phyloP scores from a whole-genome alignment of 345 rosid genomes.

The Populus nigra region DNA sequence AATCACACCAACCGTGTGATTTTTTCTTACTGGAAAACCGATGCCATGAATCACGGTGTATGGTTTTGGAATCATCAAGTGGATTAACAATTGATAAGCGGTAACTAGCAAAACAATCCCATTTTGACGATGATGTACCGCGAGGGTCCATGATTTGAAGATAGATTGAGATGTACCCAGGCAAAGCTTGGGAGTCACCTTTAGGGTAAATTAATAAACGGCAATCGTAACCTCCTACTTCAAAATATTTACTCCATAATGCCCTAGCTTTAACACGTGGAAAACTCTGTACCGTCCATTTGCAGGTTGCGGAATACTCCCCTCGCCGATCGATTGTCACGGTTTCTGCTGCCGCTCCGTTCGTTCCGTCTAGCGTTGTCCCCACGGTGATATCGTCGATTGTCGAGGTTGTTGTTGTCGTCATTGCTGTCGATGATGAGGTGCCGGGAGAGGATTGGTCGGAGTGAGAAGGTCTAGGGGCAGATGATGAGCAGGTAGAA shows the following conservation, averaged over 20 bases:
- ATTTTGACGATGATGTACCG: slow-evolving; percentile 67
- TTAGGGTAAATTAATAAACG: slow-evolving; percentile 89
- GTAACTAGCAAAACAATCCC: slow-evolving; percentile 99
- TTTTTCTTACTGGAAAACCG: slow-evolving; percentile 91
- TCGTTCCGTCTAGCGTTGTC: slow-evolving; percentile 63
- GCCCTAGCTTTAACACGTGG: slow-evolving; percentile 85
- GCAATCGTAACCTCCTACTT: slow-evolving; percentile 98
- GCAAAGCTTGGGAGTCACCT: slow-evolving; percentile 94
- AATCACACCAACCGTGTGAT: slow-evolving; percentile 99
- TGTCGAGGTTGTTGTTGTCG: slow-evolving; percentile 40
- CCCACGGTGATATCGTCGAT: slow-evolving; percentile 57
- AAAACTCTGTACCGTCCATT: slow-evolving; percentile 85
- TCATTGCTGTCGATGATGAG: slow-evolving; percentile 36
- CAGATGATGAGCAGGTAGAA: slow-evolving; percentile 18
- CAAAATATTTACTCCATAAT: slow-evolving; percentile 95
- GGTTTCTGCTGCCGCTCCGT: slow-evolving; percentile 72
- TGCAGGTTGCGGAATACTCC: slow-evolving; percentile 75
- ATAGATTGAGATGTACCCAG: slow-evolving; percentile 84
- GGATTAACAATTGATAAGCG: slow-evolving; percentile 76
- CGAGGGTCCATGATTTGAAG: slow-evolving; percentile 99
- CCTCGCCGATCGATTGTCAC: slow-evolving; percentile 79
- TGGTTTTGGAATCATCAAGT: slow-evolving; percentile 76
- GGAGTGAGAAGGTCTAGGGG: slow-evolving; percentile 23
- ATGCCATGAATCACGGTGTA: slow-evolving; percentile 99
- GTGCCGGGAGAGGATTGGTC: slow-evolving; percentile 53